These are phyloP conservation scores for Aspergillus funiculosus DNA, from an alignment of 495 filamentous ascomycete species.

Conservation along the genomic window DNA sequence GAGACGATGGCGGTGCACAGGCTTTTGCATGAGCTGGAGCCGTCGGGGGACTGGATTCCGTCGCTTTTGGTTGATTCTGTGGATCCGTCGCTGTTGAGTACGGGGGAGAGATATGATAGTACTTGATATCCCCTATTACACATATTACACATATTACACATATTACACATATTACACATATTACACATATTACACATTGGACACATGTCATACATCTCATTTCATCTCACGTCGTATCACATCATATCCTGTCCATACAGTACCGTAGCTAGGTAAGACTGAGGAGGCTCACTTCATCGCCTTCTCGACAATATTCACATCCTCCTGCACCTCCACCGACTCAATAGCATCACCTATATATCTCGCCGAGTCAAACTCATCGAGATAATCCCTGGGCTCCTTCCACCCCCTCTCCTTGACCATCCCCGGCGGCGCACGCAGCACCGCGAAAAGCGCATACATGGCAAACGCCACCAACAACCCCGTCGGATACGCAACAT, in stretches of 20 bases:
- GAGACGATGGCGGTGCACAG: not conserved
- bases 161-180: too few relatives aligned
- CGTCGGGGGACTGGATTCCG: not conserved
- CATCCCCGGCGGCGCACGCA: slow-evolving; percentile 16
- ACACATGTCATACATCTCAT: too few relatives aligned
- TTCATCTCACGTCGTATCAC: too few relatives aligned
- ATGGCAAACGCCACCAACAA: slow-evolving; percentile 24
- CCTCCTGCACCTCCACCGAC: not conserved
- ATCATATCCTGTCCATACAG: too few relatives aligned
- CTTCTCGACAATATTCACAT: not conserved
- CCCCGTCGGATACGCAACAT: slow-evolving; percentile 31
- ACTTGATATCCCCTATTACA: too few relatives aligned
- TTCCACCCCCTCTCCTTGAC: slow-evolving; percentile 24
- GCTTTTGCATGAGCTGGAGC: not conserved
- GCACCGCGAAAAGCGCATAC: slow-evolving; percentile 20
- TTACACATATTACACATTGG: too few relatives aligned
- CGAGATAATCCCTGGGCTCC: slow-evolving; percentile 32
- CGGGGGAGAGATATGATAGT: too few relatives aligned
- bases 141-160: too few relatives aligned
- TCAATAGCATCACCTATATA: not conserved
- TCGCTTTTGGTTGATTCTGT: slow-evolving; percentile 1
- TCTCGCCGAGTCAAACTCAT: slow-evolving; percentile 17
- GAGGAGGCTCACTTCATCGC: too few relatives aligned
- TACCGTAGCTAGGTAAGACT: too few relatives aligned
- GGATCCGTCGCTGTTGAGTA: not conserved